Conservation (phyloP, 805 yeast species). For the Nakazawaea wickerhamii region DNA sequence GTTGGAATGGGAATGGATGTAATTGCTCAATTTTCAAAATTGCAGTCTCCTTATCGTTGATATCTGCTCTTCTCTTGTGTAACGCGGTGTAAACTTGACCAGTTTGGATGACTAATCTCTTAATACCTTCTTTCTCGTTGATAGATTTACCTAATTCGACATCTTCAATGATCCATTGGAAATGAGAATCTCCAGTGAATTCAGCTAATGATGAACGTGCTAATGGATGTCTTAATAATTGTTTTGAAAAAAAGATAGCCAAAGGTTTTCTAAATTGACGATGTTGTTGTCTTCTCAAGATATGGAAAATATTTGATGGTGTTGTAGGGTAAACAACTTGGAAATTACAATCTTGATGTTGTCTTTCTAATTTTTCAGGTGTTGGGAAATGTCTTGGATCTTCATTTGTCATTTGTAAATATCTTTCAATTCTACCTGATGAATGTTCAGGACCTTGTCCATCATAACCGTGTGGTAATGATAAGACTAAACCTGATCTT, state of each 20-base stretch:
- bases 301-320: conserved; percentile 94
- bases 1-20: conserved; percentile 99
- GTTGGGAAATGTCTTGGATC: conserved; percentile 94
- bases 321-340: conserved; percentile 98
- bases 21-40: conserved; percentile 86
- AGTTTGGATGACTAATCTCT: conserved; percentile 75
- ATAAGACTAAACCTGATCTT: conserved; percentile 92
- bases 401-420: conserved; percentile 91
- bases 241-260: conserved; percentile 83
- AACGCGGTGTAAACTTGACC: conserved; percentile 96
- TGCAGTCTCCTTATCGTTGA: conserved; percentile 80
- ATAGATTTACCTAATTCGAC: conserved; percentile 75
- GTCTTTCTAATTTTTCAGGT: conserved; percentile 83
- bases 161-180: conserved; percentile 96
- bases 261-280: conserved; percentile 97
- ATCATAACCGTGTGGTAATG: conserved; percentile 98
- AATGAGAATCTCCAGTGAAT: conserved; percentile 86
- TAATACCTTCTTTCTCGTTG: conserved; percentile 74
- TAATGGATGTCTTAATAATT: conserved; percentile 92
- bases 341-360: conserved; percentile 98
- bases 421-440: conserved; percentile 95
- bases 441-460: conserved; percentile 99
- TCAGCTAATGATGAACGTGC: conserved; percentile 83
- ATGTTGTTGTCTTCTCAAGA: conserved; percentile 98
- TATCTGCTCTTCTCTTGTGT: conserved; percentile 77